phyloP scores from a whole-genome alignment of 441 rosid species.

The Mallotus japonicus region DNA sequence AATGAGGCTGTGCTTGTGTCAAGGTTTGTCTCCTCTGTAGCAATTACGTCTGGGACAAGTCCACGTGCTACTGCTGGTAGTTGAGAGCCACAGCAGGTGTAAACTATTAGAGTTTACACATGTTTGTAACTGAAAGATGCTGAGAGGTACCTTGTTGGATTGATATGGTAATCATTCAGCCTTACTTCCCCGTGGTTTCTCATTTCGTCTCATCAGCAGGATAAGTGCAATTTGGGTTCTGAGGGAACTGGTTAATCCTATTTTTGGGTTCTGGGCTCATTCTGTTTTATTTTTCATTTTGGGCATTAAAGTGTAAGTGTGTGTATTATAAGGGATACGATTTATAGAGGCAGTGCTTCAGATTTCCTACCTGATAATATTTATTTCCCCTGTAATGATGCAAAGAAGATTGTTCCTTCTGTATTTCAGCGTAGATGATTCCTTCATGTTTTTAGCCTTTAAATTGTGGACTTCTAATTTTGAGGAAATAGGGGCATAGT shows the following conservation, averaged over 20 bases:
- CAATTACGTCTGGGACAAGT: conserved; percentile 41
- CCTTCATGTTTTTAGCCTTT: conserved; percentile 1
- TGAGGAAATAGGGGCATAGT: neutral
- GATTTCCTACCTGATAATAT: conserved; percentile 31
- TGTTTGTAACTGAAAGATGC: conserved; percentile 13
- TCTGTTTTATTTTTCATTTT: conserved; percentile 19
- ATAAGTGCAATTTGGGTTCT: conserved; percentile 19
- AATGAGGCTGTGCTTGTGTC: conserved; percentile 63
- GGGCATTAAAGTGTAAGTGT: conserved; percentile 31
- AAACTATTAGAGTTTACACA: conserved; percentile 12
- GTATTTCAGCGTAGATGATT: conserved; percentile 15
- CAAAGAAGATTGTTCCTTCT: conserved; percentile 22
- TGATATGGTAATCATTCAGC: conserved; percentile 22
- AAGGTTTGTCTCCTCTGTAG: conserved; percentile 48
- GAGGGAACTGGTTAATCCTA: conserved; percentile 26
- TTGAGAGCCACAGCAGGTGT: conserved; percentile 36
- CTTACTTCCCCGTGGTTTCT: conserved; percentile 9
- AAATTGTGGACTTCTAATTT: neutral
- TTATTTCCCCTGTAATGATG: conserved; percentile 36
- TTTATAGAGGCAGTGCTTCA: conserved; percentile 34
- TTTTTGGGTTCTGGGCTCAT: conserved; percentile 24
- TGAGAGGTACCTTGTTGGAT: conserved; percentile 12
- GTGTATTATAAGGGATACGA: conserved; percentile 47
- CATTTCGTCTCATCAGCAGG: conserved; percentile 7
- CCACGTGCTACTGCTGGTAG: conserved; percentile 41